Conservation (phyloP, 1,139 yeast species). For the Kurtzmaniella quercitrusa region DNA sequence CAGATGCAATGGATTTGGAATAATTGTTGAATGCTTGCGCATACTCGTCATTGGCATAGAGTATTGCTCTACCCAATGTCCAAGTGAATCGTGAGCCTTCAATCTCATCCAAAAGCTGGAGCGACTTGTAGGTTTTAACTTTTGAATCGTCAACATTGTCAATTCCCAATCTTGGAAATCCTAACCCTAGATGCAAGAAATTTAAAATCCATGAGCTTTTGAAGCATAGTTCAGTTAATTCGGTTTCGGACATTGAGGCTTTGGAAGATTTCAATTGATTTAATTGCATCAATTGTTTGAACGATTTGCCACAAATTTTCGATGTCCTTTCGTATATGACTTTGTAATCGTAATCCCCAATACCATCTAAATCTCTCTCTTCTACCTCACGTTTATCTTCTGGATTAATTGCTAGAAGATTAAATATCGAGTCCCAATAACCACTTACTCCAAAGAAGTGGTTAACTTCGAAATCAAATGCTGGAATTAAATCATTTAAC, state of each 20-base stretch:
- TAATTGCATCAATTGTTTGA: slow-evolving; percentile 39
- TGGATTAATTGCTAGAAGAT: slow-evolving; percentile 27
- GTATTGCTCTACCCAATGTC: slow-evolving; percentile 78
- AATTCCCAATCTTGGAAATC: slow-evolving; percentile 58
- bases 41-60: slow-evolving; percentile 53
- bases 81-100: slow-evolving; percentile 71
- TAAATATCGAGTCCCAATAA: slow-evolving; percentile 69
- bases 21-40: slow-evolving; percentile 34
- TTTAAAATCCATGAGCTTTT: slow-evolving; percentile 70
- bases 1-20: slow-evolving; percentile 20
- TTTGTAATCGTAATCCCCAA: slow-evolving; percentile 30
- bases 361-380: slow-evolving; percentile 11
- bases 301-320: slow-evolving; percentile 41
- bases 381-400: slow-evolving; percentile 9
- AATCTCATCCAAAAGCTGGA: slow-evolving; percentile 59
- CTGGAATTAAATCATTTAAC: slow-evolving; percentile 54
- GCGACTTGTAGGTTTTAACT: slow-evolving; percentile 35
- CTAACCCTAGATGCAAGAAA: slow-evolving; percentile 69
- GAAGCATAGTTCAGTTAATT: slow-evolving; percentile 55
- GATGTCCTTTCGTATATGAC: slow-evolving; percentile 41
- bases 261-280: slow-evolving; percentile 23
- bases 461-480: slow-evolving; percentile 63
- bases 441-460: slow-evolving; percentile 80
- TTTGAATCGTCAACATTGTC: slow-evolving; percentile 22
- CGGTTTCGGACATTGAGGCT: slow-evolving; percentile 30